Conservation (phyloP, 306 rosid genomes). For the Senna tora region DNA sequence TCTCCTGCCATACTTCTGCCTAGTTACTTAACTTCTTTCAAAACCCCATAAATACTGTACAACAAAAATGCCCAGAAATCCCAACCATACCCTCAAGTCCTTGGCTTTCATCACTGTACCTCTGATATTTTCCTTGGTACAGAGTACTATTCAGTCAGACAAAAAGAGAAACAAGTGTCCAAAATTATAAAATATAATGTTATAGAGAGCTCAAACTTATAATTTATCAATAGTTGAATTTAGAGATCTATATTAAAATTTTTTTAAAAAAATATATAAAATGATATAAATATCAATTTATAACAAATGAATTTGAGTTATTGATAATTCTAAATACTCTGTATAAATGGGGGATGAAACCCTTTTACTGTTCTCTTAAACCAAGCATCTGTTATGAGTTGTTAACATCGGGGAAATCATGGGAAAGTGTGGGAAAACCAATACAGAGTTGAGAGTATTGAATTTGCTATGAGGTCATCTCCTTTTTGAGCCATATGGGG, state of each 20-base stretch:
- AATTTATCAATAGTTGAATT: too few relatives aligned
- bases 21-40: constrained; percentile 55
- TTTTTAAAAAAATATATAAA: too few relatives aligned
- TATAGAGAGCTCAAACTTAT: too few relatives aligned
- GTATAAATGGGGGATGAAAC: constrained; percentile 38
- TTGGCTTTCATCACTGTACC: constrained; percentile 36
- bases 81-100: constrained; percentile 40
- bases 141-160: constrained; percentile 45
- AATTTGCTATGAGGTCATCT: constrained; percentile 53
- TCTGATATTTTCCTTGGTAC: constrained; percentile 36
- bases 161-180: constrained; percentile 37
- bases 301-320: too few relatives aligned
- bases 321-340: too few relatives aligned
- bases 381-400: constrained; percentile 46
- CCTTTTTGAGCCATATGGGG: constrained; percentile 34
- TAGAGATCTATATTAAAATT: too few relatives aligned
- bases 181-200: constrained; percentile 36
- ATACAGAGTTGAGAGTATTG: constrained; percentile 38
- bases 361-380: constrained; percentile 45
- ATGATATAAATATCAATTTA: too few relatives aligned
- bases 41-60: constrained; percentile 42
- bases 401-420: constrained; percentile 47
- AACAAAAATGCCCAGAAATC: constrained; percentile 33
- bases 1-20: constrained; percentile 39
- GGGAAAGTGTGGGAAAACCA: constrained; percentile 45